phyloP scores from a whole-genome alignment of 495 filamentous ascomycete genomes.

The Annulohypoxylon bovei region DNA sequence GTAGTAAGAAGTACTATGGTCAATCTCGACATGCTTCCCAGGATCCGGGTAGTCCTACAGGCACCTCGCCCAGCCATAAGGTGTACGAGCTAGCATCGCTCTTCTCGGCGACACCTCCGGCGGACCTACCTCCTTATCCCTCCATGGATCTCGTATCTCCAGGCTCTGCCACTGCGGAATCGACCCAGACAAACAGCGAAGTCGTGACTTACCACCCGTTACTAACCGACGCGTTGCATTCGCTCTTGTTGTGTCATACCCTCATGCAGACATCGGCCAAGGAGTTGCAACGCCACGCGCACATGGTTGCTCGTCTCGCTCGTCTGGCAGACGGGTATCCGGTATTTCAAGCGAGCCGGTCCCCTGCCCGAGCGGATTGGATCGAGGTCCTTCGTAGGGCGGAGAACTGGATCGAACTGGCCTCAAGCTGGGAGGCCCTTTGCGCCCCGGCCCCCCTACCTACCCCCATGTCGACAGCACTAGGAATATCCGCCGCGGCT shows the following conservation, averaged over 20 bases:
- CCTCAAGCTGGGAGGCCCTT: conserved; percentile 72
- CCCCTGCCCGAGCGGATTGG: conserved; percentile 80
- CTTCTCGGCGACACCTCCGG: conserved; percentile 64
- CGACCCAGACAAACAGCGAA: conserved; percentile 62
- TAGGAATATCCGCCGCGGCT: conserved; percentile 30
- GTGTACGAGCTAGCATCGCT: conserved; percentile 63
- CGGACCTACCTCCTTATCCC: conserved; percentile 67
- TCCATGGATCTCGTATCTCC: conserved; percentile 50
- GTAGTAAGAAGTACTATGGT: conserved; percentile 48
- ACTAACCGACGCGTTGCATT: conserved; percentile 77
- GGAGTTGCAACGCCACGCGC: conserved; percentile 77
- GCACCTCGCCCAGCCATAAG: conserved; percentile 40
- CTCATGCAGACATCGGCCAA: conserved; percentile 78
- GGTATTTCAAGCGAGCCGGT: conserved; percentile 77
- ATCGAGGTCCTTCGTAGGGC: conserved; percentile 74
- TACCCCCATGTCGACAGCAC: conserved; percentile 44
- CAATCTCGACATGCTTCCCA: conserved; percentile 41
- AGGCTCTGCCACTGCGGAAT: conserved; percentile 32
- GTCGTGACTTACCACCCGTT: conserved; percentile 82
- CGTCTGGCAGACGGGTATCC: conserved; percentile 82
- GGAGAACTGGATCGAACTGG: conserved; percentile 72
- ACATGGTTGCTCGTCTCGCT: conserved; percentile 79
- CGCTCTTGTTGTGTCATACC: conserved; percentile 74
- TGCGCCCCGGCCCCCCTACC: conserved; percentile 74
- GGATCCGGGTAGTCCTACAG: conserved; percentile 44